These are phyloP conservation scores for Starmerella stigmatis DNA, from an alignment of 805 yeast genomes.

Conservation along the genomic window DNA sequence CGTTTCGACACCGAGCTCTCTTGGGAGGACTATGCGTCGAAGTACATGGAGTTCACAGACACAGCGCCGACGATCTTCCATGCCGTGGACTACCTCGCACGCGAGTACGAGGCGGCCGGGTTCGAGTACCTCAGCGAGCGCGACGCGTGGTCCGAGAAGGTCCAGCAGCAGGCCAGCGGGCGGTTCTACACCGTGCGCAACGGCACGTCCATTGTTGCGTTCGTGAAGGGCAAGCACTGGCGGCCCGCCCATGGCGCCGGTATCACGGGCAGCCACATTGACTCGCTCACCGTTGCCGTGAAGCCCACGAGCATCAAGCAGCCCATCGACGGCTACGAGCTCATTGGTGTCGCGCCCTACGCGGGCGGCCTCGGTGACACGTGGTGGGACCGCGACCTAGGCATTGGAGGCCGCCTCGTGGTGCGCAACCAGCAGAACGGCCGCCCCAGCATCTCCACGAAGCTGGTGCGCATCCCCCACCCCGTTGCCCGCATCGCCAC, in stretches of 20 bases:
- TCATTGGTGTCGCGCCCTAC: slow-evolving; percentile 76
- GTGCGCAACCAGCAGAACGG: slow-evolving; percentile 35
- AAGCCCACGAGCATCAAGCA: slow-evolving; percentile 61
- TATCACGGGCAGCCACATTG: slow-evolving; percentile 64
- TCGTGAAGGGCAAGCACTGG: slow-evolving; percentile 61
- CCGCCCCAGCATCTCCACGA: slow-evolving; percentile 25
- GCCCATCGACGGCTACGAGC: slow-evolving; percentile 60
- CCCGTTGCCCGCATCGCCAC: slow-evolving; percentile 69
- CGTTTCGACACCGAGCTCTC: slow-evolving; percentile 20
- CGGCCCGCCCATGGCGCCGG: slow-evolving; percentile 51
- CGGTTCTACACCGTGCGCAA: slow-evolving; percentile 53
- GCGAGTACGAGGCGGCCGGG: slow-evolving; percentile 46
- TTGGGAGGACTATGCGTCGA: slow-evolving; percentile 27
- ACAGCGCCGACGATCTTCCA: slow-evolving; percentile 67
- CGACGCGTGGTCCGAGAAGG: slow-evolving; percentile 39
- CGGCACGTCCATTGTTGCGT: slow-evolving; percentile 60
- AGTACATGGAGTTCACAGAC: slow-evolving; percentile 62
- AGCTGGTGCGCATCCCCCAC: slow-evolving; percentile 33
- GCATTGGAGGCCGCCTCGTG: slow-evolving; percentile 68
- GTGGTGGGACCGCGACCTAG: slow-evolving; percentile 75
- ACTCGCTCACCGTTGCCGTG: slow-evolving; percentile 54
- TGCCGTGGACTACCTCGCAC: slow-evolving; percentile 45
- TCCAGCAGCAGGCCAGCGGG: slow-evolving; percentile 32
- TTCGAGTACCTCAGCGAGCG: slow-evolving; percentile 58
- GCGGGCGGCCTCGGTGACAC: slow-evolving; percentile 51